Percentiles rank a stretch among this genome's conserved stretches.
phyloP scores from a whole-genome alignment of 257 asterid genomes.

The Rhazya stricta region DNA sequence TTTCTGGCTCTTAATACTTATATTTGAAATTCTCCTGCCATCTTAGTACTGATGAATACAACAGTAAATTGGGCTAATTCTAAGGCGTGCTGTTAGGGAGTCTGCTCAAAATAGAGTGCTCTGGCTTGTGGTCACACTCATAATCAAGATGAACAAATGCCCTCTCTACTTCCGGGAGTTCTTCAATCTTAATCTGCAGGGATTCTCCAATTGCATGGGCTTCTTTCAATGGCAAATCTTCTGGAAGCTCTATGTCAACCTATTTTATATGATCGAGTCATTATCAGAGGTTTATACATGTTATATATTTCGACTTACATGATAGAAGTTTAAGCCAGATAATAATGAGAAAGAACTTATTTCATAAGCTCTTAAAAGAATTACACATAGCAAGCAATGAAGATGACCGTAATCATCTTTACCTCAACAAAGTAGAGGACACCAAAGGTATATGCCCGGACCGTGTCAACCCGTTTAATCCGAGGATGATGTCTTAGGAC shows the following conservation, averaged over 20 bases:
- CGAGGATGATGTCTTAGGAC: slow-evolving; percentile 49
- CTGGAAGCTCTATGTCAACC: slow-evolving; percentile 87
- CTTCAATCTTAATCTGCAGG: slow-evolving; percentile 68
- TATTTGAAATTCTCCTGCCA: not conserved
- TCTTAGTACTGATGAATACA: not conserved
- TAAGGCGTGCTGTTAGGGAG: slow-evolving; percentile 32
- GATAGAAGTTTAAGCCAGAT: too few relatives aligned
- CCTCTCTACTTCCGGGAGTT: slow-evolving; percentile 65
- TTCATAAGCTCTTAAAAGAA: too few relatives aligned
- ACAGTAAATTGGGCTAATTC: not conserved
- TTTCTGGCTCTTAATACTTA: not conserved
- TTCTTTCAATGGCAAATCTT: slow-evolving; percentile 59
- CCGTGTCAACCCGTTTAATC: slow-evolving; percentile 65
- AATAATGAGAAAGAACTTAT: too few relatives aligned
- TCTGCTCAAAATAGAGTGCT: slow-evolving; percentile 58
- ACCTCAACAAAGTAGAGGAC: slow-evolving; percentile 78
- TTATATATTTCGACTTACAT: too few relatives aligned
- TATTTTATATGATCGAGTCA: slow-evolving; percentile 8
- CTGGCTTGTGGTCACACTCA: slow-evolving; percentile 81
- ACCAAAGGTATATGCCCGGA: slow-evolving; percentile 73
- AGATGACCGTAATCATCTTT: not conserved
- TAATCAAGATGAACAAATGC: slow-evolving; percentile 80
- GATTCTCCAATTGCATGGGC: slow-evolving; percentile 77
- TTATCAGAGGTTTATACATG: too few relatives aligned
- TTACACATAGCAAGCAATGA: not conserved